A percentile compares a stretch with the other conserved stretches of the same genome.
Conservation (phyloP, 2,329 filamentous ascomycete genomes). For the Verticillium zaregamsianum region DNA sequence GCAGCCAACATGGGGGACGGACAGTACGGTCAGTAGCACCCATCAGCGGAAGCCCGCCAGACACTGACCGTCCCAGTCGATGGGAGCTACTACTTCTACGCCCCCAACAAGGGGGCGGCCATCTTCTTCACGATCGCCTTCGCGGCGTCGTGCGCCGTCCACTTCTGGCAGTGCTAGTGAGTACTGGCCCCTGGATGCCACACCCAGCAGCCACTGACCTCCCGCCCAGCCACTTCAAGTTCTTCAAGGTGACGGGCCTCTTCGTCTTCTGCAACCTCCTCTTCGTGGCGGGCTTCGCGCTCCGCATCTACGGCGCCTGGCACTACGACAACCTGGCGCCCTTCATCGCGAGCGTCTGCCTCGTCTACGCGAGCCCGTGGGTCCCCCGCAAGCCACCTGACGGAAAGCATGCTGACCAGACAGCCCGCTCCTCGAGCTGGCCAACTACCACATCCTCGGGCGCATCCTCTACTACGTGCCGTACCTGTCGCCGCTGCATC, state of each 20-base stretch:
- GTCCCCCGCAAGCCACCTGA: conserved; percentile 1
- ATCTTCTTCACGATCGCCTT: conserved; percentile 42
- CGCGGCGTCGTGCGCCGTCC: conserved; percentile 28
- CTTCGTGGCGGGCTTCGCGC: conserved; percentile 51
- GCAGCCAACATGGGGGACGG: conserved; percentile 23
- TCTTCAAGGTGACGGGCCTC: conserved; percentile 50
- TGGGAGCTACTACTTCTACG: conserved; percentile 41
- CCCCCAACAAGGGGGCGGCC: conserved; percentile 41
- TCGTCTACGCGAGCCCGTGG: conserved; percentile 30
- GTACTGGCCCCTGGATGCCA: conserved; percentile 16
- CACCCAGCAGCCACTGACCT: not conserved
- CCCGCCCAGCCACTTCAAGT: conserved; percentile 45
- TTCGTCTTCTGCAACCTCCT: conserved; percentile 50
- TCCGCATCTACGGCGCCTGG: conserved; percentile 29
- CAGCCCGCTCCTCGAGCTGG: conserved; percentile 54
- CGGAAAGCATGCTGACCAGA: not conserved
- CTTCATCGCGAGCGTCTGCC: conserved; percentile 28
- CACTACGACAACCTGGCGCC: conserved; percentile 24
- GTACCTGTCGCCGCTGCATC: conserved; percentile 49
- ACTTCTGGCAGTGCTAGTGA: conserved; percentile 43
- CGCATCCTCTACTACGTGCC: conserved; percentile 57
- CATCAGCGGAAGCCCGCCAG: not conserved
- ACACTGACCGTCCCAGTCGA: conserved; percentile 22
- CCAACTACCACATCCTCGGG: conserved; percentile 59
- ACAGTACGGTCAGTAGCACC: conserved; percentile 20